Base-by-base conservation (phyloP, 768 basidiomycete species). In the Macrocybe gigantea region DNA sequence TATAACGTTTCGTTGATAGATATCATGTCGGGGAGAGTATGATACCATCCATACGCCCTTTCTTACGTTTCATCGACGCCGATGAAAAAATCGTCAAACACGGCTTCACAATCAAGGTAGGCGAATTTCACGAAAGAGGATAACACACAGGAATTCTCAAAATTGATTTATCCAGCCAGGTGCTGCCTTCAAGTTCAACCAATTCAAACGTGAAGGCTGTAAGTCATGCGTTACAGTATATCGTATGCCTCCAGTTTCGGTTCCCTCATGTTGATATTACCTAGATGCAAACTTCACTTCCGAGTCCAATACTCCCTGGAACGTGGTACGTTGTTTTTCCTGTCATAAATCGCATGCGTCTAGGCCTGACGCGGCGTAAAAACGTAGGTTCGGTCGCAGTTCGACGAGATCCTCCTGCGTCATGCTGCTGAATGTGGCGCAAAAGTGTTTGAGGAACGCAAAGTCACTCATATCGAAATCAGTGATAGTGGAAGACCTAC, bases 251-350 rank as follows among this genome's bases (percentile, higher is more conserved):
- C n/a, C n/a, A n/a, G n/a, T n/a, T n/a, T n/a, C n/a, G n/a, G n/a
- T n/a, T n/a, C n/a, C n/a, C n/a, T n/a, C n/a, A n/a, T n/a, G n/a
- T n/a, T n/a, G n/a, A n/a, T n/a, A n/a, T n/a, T n/a, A n/a, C n/a
- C n/a, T 47, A 82, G 79, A 80, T 57, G 76, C 81, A 3, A 77
- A 83, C 56, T 83, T 84, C 53, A 62, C 78, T 50, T 46, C 69
- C 69, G 5, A 54, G 61, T n/a, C n/a, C 1, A 80, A 80, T 48
- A 62, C 60, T 41, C 64, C 82, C 0, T 84, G 81, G 80, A 83
- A 85, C 56, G 80, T 85, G 49, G 79, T 78, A 48, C 47, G 78
- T 71, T 30, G 8, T 71, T 73, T n/a, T n/a, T 49, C 51, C 78
- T 9, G 62, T 56, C 3, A 49, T 58, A 1, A 57, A 66, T 54